phyloP scores from a whole-genome alignment of 1,284 basidiomycete genomes.

The Anthracocystis setariae region DNA sequence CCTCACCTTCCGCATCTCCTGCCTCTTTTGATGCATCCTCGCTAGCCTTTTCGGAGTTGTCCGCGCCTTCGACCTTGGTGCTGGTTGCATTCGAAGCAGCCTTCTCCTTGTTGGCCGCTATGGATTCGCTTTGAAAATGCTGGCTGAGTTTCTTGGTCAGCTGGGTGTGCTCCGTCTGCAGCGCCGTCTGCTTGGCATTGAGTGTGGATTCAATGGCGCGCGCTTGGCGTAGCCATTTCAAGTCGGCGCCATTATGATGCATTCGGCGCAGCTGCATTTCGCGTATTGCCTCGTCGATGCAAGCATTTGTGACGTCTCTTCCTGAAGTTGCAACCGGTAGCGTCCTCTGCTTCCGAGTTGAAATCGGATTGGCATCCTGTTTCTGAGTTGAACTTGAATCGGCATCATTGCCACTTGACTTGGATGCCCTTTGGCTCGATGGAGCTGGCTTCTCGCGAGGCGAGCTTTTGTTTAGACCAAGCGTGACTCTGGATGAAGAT shows the following conservation, averaged over 20 bases:
- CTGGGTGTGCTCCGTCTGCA: slow-evolving; percentile 20
- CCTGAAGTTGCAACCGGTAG: slow-evolving; percentile 6
- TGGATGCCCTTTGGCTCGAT: neutral
- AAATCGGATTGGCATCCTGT: neutral
- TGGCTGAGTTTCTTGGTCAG: slow-evolving; percentile 8
- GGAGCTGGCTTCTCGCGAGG: neutral
- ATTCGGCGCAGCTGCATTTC: slow-evolving; percentile 37
- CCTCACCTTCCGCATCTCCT: neutral
- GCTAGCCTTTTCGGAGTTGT: neutral
- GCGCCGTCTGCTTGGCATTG: slow-evolving; percentile 10
- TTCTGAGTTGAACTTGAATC: too few relatives aligned
- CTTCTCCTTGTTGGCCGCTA: neutral
- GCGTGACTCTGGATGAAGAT: slow-evolving; percentile 21
- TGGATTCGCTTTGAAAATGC: neutral
- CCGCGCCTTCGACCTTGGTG: neutral
- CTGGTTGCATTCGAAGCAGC: neutral
- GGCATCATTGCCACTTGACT: neutral
- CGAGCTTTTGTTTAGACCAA: slow-evolving; percentile 12
- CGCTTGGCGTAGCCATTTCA: slow-evolving; percentile 25
- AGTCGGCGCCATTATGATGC: slow-evolving; percentile 15
- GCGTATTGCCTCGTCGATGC: slow-evolving; percentile 30
- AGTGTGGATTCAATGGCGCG: slow-evolving; percentile 6
- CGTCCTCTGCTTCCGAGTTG: slow-evolving; percentile 9
- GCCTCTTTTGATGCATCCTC: neutral
- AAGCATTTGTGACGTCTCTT: slow-evolving; percentile 16